phyloP scores from a whole-genome alignment of 2,329 filamentous ascomycete genomes.

The Podosphaera aphanis region DNA sequence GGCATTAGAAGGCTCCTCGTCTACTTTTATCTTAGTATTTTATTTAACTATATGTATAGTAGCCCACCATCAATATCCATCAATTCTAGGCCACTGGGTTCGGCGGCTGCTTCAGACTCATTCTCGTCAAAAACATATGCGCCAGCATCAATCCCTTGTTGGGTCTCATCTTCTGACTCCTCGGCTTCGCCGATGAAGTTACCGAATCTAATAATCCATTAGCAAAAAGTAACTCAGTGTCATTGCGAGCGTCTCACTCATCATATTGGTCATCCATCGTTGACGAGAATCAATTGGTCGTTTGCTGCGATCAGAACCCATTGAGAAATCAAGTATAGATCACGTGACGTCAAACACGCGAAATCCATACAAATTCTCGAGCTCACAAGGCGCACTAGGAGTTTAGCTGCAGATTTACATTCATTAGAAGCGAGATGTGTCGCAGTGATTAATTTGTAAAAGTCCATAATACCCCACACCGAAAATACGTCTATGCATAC shows the following conservation, averaged over 20 bases:
- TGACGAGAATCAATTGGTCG: too few species aligned
- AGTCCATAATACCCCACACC: too few species aligned
- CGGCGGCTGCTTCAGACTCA: constrained; percentile 35
- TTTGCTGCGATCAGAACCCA: too few species aligned
- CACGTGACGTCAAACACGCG: neutral
- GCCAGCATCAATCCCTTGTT: constrained; percentile 47
- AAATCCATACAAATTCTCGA: too few species aligned
- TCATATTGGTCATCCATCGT: constrained; percentile 90
- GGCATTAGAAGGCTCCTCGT: constrained; percentile 78
- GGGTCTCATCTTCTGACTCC: constrained; percentile 69
- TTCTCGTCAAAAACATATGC: constrained; percentile 70
- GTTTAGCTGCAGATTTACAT: too few species aligned
- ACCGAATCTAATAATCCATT: constrained; percentile 45
- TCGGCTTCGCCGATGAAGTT: constrained; percentile 94
- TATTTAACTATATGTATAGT: neutral
- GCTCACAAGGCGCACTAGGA: too few species aligned
- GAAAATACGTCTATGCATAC: too few species aligned
- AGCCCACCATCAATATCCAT: constrained; percentile 73
- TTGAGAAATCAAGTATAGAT: neutral
- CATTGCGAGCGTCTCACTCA: constrained; percentile 33
- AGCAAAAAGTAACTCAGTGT: constrained; percentile 1
- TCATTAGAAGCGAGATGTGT: too few species aligned
- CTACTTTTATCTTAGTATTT: constrained; percentile 16
- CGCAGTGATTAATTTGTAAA: too few species aligned
- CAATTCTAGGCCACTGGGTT: constrained; percentile 50